A percentile compares a stretch with the other conserved stretches of the same genome.
Conservation (phyloP, 768 basidiomycete species). For the Naganishia friedmannii region DNA sequence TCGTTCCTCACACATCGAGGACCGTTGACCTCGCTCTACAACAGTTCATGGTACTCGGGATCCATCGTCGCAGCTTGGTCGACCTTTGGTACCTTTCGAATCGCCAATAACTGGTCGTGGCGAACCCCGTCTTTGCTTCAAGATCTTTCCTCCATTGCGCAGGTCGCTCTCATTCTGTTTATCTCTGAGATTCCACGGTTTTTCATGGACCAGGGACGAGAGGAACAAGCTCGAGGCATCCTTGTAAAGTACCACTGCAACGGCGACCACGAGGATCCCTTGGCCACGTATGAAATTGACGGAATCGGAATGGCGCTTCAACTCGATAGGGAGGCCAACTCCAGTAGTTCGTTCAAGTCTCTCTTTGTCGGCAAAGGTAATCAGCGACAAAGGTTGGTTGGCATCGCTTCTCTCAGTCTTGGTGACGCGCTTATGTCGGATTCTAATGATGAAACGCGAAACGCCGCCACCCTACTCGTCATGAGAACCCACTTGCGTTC, state of each 20-base stretch:
- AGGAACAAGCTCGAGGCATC: conserved; percentile 65
- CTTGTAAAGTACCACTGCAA: conserved; percentile 82
- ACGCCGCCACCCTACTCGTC: too few relatives aligned
- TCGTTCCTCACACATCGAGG: conserved; percentile 79
- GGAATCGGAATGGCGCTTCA: conserved; percentile 70
- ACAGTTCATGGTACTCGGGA: conserved; percentile 72
- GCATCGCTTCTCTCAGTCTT: conserved; percentile 58
- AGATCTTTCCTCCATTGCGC: conserved; percentile 61
- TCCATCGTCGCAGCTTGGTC: conserved; percentile 56
- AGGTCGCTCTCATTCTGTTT: conserved; percentile 63
- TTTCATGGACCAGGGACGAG: conserved; percentile 70
- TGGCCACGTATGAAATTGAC: conserved; percentile 40
- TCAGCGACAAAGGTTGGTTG: conserved; percentile 64
- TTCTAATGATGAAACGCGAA: too few relatives aligned
- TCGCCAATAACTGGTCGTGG: conserved; percentile 59
- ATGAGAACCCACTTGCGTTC: too few relatives aligned
- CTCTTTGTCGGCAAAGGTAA: conserved; percentile 67
- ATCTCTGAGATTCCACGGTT: conserved; percentile 81
- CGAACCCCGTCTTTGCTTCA: conserved; percentile 55
- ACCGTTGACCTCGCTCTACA: conserved; percentile 64
- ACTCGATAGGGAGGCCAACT: conserved; percentile 61
- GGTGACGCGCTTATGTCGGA: conserved; percentile 18
- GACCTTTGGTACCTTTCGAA: conserved; percentile 62
- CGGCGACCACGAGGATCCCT: conserved; percentile 61
- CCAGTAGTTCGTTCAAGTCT: conserved; percentile 57